These are phyloP conservation scores for Adansonia grandidieri DNA, from an alignment of 441 rosid genomes.

Conservation along the genomic window DNA sequence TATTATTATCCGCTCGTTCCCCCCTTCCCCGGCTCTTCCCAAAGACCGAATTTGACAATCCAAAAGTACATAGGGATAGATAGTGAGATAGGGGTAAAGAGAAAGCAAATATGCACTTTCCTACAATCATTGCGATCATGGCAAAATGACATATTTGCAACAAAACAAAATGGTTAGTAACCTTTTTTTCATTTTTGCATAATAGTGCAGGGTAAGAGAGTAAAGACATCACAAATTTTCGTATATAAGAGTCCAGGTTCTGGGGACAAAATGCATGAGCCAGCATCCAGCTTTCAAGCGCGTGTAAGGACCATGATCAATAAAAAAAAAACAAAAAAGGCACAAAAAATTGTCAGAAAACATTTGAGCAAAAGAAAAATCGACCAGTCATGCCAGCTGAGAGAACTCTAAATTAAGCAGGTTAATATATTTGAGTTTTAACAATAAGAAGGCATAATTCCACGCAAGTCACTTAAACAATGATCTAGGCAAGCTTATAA, in stretches of 20 bases:
- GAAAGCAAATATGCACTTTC: conserved; percentile 6
- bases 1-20: neutral
- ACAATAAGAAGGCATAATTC: neutral
- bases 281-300: neutral
- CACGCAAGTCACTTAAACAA: neutral
- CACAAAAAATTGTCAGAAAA: neutral
- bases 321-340: neutral
- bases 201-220: too few relatives aligned
- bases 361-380: neutral
- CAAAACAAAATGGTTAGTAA: neutral
- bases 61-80: neutral
- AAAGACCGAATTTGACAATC: neutral
- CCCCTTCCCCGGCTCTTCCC: neutral
- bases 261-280: neutral
- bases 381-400: neutral
- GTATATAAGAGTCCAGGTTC: neutral
- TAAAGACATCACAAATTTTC: neutral
- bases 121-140: neutral
- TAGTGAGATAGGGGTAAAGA: neutral
- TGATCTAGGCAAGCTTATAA: neutral
- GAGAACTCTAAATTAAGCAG: conserved; percentile 3
- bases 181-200: neutral
- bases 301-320: neutral
- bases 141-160: neutral
- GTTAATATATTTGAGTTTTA: neutral